Base-by-base conservation (phyloP, 345 rosid species). In the Punica granatum region DNA sequence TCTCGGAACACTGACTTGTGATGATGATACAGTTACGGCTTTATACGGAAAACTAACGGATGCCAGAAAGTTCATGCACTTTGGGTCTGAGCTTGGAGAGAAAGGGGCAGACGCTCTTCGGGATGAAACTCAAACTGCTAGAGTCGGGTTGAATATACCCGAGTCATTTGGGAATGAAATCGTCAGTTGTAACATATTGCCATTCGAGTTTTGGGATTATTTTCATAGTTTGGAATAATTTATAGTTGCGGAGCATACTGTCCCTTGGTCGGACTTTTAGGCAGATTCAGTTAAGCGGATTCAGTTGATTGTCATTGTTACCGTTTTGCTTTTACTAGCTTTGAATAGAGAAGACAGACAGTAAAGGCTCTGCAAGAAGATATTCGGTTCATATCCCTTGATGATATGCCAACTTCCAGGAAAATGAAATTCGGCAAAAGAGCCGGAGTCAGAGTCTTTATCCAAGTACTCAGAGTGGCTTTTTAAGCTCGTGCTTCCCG, bases 1-100 rank as follows among this genome's bases (percentile, higher is more conserved):
- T 88, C 96, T 12, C 83, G 99, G 63, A 88, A 92, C 85, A 85
- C 89, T 3, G 96, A 90, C 82, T 76, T 76, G 69, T 86, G 83
- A 88, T 67, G 18, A 62, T 65, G 41, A 11, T 11, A 37, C 11
- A 11, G 41, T 4, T 37, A 37, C 11, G 58, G 51, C 14, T 2
- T 15, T 46, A 3, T 15, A 46, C 14, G 3, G 19, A 46, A 46
- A 15, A 21, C 58, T 51, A 25, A 51, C 30, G n/a, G 30, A 51
- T 51, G 30, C 28, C 30, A 2, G 53, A 46, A 7, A 21, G 58
- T 8, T 21, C 11, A 21, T 32, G 64, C 12, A 33, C 41, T 32
- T 32, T 61, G 11, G 64, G 36, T 32, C 64, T 61, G 25, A 61
- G 37, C 67, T 28, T 44, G 56, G 56, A 44, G 37, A 23, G 28